Conservation (phyloP, 257 asterid species). For the Nicotiana benthamiana region DNA sequence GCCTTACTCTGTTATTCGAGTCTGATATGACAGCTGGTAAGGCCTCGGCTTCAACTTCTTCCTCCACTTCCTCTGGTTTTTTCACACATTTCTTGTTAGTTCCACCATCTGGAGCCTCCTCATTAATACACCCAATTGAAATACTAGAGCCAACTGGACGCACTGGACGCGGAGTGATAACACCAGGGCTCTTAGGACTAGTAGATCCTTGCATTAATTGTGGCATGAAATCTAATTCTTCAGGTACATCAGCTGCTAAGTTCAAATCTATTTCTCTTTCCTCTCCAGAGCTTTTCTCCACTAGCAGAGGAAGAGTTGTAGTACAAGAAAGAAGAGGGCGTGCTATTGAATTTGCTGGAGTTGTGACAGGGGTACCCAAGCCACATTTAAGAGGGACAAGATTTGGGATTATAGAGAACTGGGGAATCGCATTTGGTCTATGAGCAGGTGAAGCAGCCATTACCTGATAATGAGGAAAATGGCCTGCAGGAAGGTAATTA, state of each 20-base stretch:
- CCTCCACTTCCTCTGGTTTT: constrained; percentile 57
- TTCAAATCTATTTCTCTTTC: constrained; percentile 47
- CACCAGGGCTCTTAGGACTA: constrained; percentile 9
- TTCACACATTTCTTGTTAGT: constrained; percentile 40
- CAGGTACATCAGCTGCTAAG: constrained; percentile 27
- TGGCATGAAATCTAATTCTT: constrained; percentile 44
- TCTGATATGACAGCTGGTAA: constrained; percentile 65
- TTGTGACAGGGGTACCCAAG: constrained; percentile 35
- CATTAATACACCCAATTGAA: constrained; percentile 23
- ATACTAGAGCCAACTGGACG: constrained; percentile 67
- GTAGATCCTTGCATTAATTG: constrained; percentile 28
- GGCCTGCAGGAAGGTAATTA: constrained; percentile 32
- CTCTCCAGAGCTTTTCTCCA: not conserved
- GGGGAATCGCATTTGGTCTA: constrained; percentile 18
- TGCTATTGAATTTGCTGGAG: constrained; percentile 35
- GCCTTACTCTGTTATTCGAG: constrained; percentile 57
- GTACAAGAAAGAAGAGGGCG: constrained; percentile 35
- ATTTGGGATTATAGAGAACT: constrained; percentile 23
- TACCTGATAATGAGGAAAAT: constrained; percentile 24
- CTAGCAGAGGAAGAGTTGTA: not conserved
- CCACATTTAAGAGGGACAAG: constrained; percentile 45
- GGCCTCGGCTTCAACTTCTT: constrained; percentile 50
- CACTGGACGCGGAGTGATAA: constrained; percentile 60
- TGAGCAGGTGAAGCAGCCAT: constrained; percentile 16
- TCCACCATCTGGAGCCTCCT: constrained; percentile 39